Percentiles rank a stretch among this genome's conserved stretches.
phyloP scores from a whole-genome alignment of 2,329 filamentous ascomycete genomes.

The Trichoderma lentiforme region DNA sequence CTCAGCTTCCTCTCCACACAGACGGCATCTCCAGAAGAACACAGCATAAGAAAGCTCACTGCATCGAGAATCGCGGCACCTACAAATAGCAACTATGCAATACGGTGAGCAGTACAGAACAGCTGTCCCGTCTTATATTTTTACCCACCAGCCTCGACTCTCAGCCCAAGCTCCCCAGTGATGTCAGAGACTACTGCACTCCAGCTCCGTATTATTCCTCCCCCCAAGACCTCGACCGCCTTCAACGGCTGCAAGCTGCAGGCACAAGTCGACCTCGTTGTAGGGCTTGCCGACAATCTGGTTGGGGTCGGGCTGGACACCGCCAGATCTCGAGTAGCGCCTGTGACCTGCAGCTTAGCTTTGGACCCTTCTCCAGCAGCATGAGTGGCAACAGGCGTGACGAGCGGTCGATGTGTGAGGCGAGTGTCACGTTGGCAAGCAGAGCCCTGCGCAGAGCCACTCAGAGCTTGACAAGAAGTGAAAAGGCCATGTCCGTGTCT shows the following conservation, averaged over 20 bases:
- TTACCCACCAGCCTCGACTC: not conserved
- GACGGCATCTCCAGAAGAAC: not conserved
- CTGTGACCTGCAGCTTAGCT: constrained; percentile 8
- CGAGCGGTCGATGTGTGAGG: constrained; percentile 7
- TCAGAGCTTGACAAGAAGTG: not conserved
- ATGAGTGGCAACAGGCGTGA: not conserved
- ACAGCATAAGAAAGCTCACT: not conserved
- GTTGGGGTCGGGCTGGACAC: constrained; percentile 9
- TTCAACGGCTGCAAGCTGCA: not conserved
- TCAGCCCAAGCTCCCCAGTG: not conserved
- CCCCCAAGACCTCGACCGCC: not conserved
- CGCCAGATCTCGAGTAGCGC: constrained; percentile 19
- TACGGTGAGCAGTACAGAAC: not conserved
- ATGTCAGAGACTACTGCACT: not conserved
- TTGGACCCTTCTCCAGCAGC: not conserved
- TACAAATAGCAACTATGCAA: not conserved
- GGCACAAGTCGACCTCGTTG: not conserved
- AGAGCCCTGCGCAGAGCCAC: not conserved
- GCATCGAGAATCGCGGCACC: not conserved
- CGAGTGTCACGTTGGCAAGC: not conserved
- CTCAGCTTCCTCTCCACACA: not conserved
- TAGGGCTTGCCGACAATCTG: constrained; percentile 5
- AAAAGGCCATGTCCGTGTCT: not conserved
- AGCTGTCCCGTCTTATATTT: not conserved
- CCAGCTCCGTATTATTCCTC: not conserved